Evolutionary conservation across 257 asterid species (phyloP).

Genomic region (Fraxinus excelsior): DNA sequence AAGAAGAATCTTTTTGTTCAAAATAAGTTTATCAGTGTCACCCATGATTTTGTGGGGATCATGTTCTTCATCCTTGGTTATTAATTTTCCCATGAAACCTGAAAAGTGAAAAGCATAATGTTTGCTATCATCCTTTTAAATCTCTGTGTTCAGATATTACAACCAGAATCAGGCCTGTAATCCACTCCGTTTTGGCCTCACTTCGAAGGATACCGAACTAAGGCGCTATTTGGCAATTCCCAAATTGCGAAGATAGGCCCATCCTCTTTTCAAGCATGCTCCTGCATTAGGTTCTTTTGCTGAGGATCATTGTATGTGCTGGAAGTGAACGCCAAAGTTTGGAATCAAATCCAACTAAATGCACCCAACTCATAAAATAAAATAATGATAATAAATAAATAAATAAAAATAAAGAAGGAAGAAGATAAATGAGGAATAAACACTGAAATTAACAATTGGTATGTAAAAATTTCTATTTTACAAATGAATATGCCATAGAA

Average conservation of each 20-base stretch:
- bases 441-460: background rate
- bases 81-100: background rate
- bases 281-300: background rate
- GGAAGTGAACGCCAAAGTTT: background rate
- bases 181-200: too few species aligned
- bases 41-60: background rate
- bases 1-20: background rate
- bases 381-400: background rate
- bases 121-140: background rate
- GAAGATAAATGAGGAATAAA: background rate
- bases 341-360: background rate
- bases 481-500: background rate
- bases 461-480: background rate
- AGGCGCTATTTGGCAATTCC: too few species aligned
- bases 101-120: background rate
- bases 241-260: too few species aligned
- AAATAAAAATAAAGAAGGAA: background rate
- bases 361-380: background rate
- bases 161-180: background rate
- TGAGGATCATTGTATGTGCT: background rate
- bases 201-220: too few species aligned
- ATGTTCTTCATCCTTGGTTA: background rate
- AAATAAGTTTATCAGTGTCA: background rate
- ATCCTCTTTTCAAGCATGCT: too few species aligned
- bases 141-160: background rate